Conservation (phyloP, 2,329 filamentous ascomycete species). For the Arachnomyces sp. region DNA sequence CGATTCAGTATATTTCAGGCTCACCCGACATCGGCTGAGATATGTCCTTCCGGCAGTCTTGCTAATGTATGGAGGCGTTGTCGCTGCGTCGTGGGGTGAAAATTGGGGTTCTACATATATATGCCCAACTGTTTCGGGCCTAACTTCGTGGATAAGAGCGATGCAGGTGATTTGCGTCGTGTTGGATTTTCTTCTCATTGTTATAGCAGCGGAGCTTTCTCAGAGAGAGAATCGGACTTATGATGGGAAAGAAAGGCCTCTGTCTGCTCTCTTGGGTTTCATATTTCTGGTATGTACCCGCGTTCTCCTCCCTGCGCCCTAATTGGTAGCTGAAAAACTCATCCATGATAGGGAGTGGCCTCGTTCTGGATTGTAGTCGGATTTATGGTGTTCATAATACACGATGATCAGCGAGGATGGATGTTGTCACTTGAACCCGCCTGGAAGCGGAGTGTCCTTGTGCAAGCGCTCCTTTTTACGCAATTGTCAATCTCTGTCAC, state of each 20-base stretch:
- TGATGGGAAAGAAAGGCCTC: conserved; percentile 19
- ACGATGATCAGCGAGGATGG: conserved; percentile 31
- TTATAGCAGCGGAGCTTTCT: conserved; percentile 22
- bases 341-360: conserved; percentile 24
- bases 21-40: conserved; percentile 27
- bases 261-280: conserved; percentile 21
- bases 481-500: conserved; percentile 28
- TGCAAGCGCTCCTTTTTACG: conserved; percentile 27
- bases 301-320: background rate
- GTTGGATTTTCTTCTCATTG: conserved; percentile 37
- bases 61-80: conserved; percentile 31
- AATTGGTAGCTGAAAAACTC: conserved; percentile 8
- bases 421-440: conserved; percentile 27
- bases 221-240: conserved; percentile 13
- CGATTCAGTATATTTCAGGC: conserved; percentile 21
- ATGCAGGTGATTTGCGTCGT: conserved; percentile 31
- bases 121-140: conserved; percentile 34
- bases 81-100: conserved; percentile 26
- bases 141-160: conserved; percentile 25
- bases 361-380: conserved; percentile 28
- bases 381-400: conserved; percentile 25
- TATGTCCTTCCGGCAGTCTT: conserved; percentile 32
- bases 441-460: conserved; percentile 32
- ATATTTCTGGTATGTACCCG: conserved; percentile 27
- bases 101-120: conserved; percentile 41